phyloP scores from a whole-genome alignment of 2,329 filamentous ascomycete genomes.

The Penicillium crustosum region DNA sequence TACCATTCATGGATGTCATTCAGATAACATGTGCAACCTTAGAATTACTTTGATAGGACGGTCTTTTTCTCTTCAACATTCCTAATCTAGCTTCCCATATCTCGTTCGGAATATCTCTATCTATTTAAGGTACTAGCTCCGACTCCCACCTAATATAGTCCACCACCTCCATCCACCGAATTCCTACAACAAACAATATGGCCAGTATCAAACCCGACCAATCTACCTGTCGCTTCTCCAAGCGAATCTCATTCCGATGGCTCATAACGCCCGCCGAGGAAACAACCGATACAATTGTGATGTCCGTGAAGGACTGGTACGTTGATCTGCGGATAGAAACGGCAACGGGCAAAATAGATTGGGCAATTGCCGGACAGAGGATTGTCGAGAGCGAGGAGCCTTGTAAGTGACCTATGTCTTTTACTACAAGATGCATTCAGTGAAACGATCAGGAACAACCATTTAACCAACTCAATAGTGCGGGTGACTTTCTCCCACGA shows the following conservation, averaged over 20 bases:
- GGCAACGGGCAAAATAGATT: conserved; percentile 38
- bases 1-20: too few species aligned
- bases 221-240: conserved; percentile 33
- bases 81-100: conserved; percentile 6
- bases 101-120: background rate
- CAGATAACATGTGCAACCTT: too few species aligned
- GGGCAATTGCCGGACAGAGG: conserved; percentile 46
- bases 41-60: background rate
- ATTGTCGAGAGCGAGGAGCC: conserved; percentile 38
- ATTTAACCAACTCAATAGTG: conserved; percentile 19
- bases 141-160: background rate
- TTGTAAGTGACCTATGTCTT: conserved; percentile 26
- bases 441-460: background rate
- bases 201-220: conserved; percentile 1
- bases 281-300: conserved; percentile 46
- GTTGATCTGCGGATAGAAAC: conserved; percentile 46
- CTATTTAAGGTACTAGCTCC: background rate
- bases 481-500: conserved; percentile 42
- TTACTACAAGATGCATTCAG: background rate
- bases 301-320: conserved; percentile 46
- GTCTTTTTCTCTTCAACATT: conserved; percentile 15
- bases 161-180: background rate
- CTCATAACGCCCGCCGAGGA: conserved; percentile 42
- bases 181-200: conserved; percentile 6
- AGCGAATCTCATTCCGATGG: conserved; percentile 47